phyloP scores from a whole-genome alignment of 495 filamentous ascomycete genomes.

The Aspergillus ostianus region DNA sequence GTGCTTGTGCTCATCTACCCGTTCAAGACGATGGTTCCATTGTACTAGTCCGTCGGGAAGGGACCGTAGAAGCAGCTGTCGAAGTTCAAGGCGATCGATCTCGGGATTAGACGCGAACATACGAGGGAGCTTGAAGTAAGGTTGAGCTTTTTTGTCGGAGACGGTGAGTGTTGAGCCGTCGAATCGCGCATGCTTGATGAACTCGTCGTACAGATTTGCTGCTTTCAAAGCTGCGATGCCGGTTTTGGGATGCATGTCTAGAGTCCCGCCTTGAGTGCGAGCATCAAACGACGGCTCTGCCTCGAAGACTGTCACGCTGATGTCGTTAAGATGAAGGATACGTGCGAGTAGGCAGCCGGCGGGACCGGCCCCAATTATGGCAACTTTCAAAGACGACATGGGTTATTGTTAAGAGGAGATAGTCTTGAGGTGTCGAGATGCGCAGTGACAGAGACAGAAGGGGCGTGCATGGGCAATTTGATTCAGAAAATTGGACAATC shows the following conservation, averaged over 20 bases:
- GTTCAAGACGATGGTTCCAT: neutral
- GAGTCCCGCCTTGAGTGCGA: slow-evolving; percentile 49
- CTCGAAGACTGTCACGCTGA: slow-evolving; percentile 8
- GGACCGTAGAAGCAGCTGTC: neutral
- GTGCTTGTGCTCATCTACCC: neutral
- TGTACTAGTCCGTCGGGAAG: neutral
- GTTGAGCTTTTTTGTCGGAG: neutral
- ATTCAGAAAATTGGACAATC: too few relatives aligned
- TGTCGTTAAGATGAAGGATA: slow-evolving; percentile 42
- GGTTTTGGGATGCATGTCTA: slow-evolving; percentile 54
- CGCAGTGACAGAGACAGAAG: too few relatives aligned
- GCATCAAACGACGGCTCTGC: slow-evolving; percentile 30
- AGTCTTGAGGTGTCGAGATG: too few relatives aligned
- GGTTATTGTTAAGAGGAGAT: too few relatives aligned
- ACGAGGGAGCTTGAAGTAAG: neutral
- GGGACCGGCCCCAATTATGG: slow-evolving; percentile 48
- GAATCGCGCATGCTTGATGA: slow-evolving; percentile 33
- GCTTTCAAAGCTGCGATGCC: slow-evolving; percentile 51
- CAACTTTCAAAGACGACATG: slow-evolving; percentile 21
- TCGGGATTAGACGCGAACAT: neutral
- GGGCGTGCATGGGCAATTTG: too few relatives aligned
- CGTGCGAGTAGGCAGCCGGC: slow-evolving; percentile 53
- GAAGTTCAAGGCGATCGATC: neutral
- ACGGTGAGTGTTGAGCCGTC: neutral
- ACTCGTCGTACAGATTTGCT: slow-evolving; percentile 49